Base-by-base conservation (phyloP, 108 stramenopile species). In the Discostella stelligeroides region DNA sequence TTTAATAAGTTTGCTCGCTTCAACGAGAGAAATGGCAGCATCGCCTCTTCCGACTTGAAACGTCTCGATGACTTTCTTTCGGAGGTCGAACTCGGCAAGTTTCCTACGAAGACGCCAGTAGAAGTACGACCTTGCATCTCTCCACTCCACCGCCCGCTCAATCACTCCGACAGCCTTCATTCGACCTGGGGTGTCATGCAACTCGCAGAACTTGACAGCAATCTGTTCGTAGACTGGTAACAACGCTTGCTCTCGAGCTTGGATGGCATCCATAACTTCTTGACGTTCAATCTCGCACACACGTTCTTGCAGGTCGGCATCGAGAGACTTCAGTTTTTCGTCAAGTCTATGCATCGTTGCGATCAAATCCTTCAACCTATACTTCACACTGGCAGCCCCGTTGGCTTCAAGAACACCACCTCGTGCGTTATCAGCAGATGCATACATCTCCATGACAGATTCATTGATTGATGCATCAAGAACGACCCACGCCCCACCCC, bases 401-500 rank as follows among this genome's bases (percentile, higher is more conserved):
- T 97, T 96, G 1, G 99, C 96, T 74, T 99, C 99, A 28, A 99
- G 85, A 25, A 99, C 97, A 27, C 98, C 98, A 45, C 98, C 98
- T 23, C 97, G 83, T 5, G 96, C 95, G 23, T 71, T 87, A 24
- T 80, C 81, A 13, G 83, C 56, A 40, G 96, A 83, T 23, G 96
- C 96, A 82, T 98, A 98, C 97, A 98, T 97, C 84, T 98, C 97
- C 99, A 99, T 99, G 21, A 95, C 93, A 45, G 85, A 76, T 8
- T 95, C 75, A 81, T 99, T 99, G 85, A 99, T 99, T 10, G 98
- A 98, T 23, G 95, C 86, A 92, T 99, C 99, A 20, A 99, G 92
- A 7, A 99, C 99, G 53, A 99, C 99, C 98, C 98, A 99, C 21
- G 99, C 98, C 37, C 99, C 99, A 46, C 99, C 99, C 25, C 99